These are phyloP conservation scores for Penicillium atrosanguineum DNA, from an alignment of 495 filamentous ascomycete species.

Conservation along the genomic window DNA sequence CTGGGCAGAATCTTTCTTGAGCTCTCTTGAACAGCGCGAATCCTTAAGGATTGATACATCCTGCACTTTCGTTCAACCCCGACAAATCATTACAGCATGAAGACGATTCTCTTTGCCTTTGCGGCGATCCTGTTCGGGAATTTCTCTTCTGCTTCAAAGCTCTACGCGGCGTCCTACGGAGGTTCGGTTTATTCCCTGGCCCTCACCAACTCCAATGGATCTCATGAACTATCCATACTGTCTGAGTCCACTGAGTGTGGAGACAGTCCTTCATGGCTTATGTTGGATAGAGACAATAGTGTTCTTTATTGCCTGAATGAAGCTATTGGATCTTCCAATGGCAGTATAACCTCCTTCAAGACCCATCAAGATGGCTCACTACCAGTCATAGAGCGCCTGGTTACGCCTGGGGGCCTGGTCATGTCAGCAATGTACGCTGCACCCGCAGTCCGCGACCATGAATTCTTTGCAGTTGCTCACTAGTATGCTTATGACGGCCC, in stretches of 20 bases:
- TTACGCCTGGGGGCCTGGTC: slow-evolving; percentile 17
- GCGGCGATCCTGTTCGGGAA: slow-evolving; percentile 19
- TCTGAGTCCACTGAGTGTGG: slow-evolving; percentile 16
- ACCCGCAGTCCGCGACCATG: neutral
- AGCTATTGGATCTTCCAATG: slow-evolving; percentile 15
- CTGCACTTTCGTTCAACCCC: too few species aligned
- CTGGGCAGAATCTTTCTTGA: too few species aligned
- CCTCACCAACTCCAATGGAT: neutral
- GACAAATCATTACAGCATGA: neutral
- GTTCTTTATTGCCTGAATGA: slow-evolving; percentile 22
- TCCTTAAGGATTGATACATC: too few species aligned
- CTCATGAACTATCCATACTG: slow-evolving; percentile 3
- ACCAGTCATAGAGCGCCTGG: slow-evolving; percentile 4
- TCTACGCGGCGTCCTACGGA: slow-evolving; percentile 21
- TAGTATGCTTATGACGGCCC: slow-evolving; percentile 22
- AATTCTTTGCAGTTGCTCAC: slow-evolving; percentile 26
- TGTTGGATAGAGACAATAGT: slow-evolving; percentile 10
- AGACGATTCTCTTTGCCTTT: neutral
- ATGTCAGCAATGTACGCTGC: slow-evolving; percentile 17
- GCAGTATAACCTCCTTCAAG: slow-evolving; percentile 16
- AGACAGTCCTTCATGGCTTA: slow-evolving; percentile 21
- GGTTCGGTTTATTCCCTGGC: slow-evolving; percentile 12
- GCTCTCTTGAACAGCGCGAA: too few species aligned
- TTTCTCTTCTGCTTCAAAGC: slow-evolving; percentile 6
- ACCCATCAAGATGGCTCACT: slow-evolving; percentile 14